Evolutionary conservation across 768 basidiomycete genomes (phyloP), one percentile per base, ranked within the genome.

Genomic region (Collybiopsis luxurians): DNA sequence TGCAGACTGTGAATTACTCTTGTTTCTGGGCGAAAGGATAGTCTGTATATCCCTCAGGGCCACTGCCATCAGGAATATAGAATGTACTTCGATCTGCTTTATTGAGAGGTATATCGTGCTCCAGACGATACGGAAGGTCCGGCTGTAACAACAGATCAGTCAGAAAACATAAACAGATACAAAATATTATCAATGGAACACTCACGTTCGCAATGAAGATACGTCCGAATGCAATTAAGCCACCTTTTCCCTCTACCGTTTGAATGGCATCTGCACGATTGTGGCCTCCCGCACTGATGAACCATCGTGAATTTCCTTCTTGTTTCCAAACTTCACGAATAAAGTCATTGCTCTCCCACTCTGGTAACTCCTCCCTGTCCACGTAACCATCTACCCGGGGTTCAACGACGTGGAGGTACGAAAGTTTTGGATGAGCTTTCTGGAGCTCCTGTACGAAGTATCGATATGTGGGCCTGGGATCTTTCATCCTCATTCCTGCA

Each of bases 381-480:
- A 44, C 39, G 21, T 31, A 28, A 12, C 63, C 67, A 17, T 21
- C 27, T 15, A 66, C 31, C 13, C 65, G 63, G 10, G 77, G 65
- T 60, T 79, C 75, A 31, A 70, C 64, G 34, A 74, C 63, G 60
- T 81, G 79, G 5, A 82, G 59, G 65, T 81, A 82, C 4, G 77
- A 78, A 31, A 82, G 64, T 9, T 67, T 58, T 21, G 67, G 62
- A 44, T 62, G 56, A 21, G 70, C 69, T 42, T 65, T 59, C n/a
- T 62, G 64, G 31, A 83, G 52, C 47, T 73, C 55, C n/a, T 63
- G 44, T 11, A 76, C 72, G 34, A 83, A 61, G 65, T 81, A 73
- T 0, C 64, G 55, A 69, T 78, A 84, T 6, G 73, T 74, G 3
- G 80, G 78, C 24, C 69, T 66, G 1, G 79, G 80, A 52, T 82